Evolutionary conservation across 352 stramenopile genomes (phyloP).

Genomic region (Phytophthora quininea): DNA sequence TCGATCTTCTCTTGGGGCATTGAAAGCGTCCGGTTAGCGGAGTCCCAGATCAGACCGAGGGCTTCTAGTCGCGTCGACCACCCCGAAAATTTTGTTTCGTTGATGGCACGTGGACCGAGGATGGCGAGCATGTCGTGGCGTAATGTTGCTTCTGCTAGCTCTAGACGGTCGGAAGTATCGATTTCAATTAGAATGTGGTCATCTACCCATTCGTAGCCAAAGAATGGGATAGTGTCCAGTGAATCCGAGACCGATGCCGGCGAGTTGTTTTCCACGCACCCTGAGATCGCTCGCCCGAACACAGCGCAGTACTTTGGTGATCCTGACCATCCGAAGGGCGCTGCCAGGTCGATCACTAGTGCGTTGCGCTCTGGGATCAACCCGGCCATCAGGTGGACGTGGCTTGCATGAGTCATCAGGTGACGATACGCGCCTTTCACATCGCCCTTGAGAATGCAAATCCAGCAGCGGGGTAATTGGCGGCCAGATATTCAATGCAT

Average conservation of each 20-base stretch:
- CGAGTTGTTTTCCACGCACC: constrained; percentile 4
- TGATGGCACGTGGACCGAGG: constrained; percentile 16
- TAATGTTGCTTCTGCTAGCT: constrained; percentile 12
- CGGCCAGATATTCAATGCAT: constrained; percentile 4
- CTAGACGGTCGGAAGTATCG: not conserved
- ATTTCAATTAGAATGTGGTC: constrained; percentile 29
- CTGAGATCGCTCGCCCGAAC: constrained; percentile 7
- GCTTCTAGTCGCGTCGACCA: constrained; percentile 10
- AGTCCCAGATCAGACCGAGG: constrained; percentile 11
- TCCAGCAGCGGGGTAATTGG: not conserved
- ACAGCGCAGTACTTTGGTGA: constrained; percentile 5
- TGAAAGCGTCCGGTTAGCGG: not conserved
- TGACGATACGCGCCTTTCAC: constrained; percentile 21
- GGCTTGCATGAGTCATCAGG: constrained; percentile 9
- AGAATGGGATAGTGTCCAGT: constrained; percentile 2
- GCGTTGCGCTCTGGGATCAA: not conserved
- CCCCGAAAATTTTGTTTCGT: constrained; percentile 25
- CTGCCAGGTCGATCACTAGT: constrained; percentile 10
- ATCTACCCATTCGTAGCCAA: constrained; percentile 32
- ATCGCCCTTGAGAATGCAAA: constrained; percentile 13
- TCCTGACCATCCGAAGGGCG: constrained; percentile 13
- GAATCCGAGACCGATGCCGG: constrained; percentile 7
- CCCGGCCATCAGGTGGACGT: constrained; percentile 11
- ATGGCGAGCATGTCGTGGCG: constrained; percentile 16
- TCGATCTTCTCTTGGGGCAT: constrained; percentile 20